Evolutionary conservation across 176 grass and related monocot species (phyloP).

Genomic region (Dendrocalamus sinicus): DNA sequence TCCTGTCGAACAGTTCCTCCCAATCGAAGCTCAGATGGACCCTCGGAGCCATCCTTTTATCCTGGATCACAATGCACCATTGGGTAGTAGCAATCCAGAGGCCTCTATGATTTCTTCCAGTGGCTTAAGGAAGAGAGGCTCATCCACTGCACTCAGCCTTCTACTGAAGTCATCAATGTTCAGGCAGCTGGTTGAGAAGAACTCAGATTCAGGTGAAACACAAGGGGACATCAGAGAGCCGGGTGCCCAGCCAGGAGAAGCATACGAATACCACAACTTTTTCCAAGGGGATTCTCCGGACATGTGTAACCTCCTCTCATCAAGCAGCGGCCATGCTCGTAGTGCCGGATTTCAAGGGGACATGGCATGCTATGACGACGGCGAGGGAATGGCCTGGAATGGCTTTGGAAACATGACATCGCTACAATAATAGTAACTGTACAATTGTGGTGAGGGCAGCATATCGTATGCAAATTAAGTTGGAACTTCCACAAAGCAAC

Average conservation of each 20-base stretch:
- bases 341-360: slow-evolving; percentile 1
- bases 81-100: slow-evolving; percentile 25
- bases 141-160: slow-evolving; percentile 62
- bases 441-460: neutral
- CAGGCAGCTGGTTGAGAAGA: slow-evolving; percentile 67
- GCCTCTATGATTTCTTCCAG: neutral
- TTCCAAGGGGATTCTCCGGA: slow-evolving; percentile 42
- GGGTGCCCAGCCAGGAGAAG: slow-evolving; percentile 1
- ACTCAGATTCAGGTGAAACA: slow-evolving; percentile 37
- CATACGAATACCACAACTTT: slow-evolving; percentile 45
- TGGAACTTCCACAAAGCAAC: neutral
- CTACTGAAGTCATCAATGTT: slow-evolving; percentile 78
- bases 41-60: slow-evolving; percentile 33
- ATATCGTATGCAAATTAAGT: slow-evolving; percentile 3
- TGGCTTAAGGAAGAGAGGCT: slow-evolving; percentile 39
- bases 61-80: slow-evolving; percentile 23
- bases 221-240: neutral
- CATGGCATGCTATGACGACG: slow-evolving; percentile 11
- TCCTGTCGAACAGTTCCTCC: slow-evolving; percentile 18
- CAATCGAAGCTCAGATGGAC: slow-evolving; percentile 26
- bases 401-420: slow-evolving; percentile 32
- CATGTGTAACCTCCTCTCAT: slow-evolving; percentile 39
- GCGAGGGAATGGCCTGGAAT: slow-evolving; percentile 35
- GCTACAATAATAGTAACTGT: slow-evolving; percentile 7
- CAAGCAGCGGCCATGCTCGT: neutral